A percentile compares a stretch with the other conserved stretches of the same genome.
These are phyloP conservation scores for Hyaloscypha hepaticicola DNA, from an alignment of 495 filamentous ascomycete genomes.

Conservation along the genomic window DNA sequence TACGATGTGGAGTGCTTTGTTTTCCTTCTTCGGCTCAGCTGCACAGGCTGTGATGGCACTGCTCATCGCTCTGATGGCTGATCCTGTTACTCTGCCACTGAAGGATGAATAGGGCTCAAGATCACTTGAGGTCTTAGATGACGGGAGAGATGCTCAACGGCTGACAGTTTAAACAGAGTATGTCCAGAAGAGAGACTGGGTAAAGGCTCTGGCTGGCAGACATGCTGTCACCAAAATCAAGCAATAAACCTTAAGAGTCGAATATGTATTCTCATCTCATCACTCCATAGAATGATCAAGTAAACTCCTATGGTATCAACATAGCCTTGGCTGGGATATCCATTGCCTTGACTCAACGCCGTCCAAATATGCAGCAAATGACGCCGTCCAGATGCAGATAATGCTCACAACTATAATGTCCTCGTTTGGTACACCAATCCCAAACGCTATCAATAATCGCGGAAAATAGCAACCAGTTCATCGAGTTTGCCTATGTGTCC, in stretches of 20 bases:
- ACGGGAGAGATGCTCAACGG: no score
- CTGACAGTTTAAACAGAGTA: no score
- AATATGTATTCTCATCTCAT: not conserved
- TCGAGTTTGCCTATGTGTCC: slow-evolving; percentile 77
- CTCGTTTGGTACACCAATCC: not conserved
- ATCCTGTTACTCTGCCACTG: not conserved
- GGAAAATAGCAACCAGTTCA: slow-evolving; percentile 76
- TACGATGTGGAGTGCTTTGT: not conserved
- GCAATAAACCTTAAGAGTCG: not conserved
- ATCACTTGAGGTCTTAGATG: no score
- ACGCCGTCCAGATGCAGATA: slow-evolving; percentile 28
- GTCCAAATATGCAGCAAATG: slow-evolving; percentile 22
- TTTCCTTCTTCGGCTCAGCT: not conserved
- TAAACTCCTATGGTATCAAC: not conserved
- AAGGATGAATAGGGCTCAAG: not conserved
- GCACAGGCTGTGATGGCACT: not conserved
- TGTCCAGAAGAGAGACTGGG: no score
- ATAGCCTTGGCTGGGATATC: not conserved
- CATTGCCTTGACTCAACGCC: slow-evolving; percentile 20
- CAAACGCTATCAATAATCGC: slow-evolving; percentile 56
- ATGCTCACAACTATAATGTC: slow-evolving; percentile 16
- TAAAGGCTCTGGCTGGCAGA: no score
- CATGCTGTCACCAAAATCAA: not conserved
- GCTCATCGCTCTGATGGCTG: not conserved
- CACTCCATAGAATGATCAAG: not conserved